Conservation (phyloP, 2,329 filamentous ascomycete species). For the Colletotrichum simmondsii region DNA sequence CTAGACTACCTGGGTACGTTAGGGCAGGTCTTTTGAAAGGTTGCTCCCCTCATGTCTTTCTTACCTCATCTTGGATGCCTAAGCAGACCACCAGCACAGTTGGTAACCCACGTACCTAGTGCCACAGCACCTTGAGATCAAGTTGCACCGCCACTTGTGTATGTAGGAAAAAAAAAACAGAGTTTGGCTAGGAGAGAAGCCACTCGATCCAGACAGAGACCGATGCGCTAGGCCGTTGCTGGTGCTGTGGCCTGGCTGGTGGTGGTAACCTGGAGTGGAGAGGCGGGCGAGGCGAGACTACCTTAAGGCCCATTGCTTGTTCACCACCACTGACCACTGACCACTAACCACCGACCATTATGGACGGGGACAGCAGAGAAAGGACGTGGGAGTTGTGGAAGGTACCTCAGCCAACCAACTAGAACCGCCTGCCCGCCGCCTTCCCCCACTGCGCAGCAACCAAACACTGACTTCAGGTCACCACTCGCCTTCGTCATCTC, state of each 20-base stretch:
- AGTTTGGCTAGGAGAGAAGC: not conserved
- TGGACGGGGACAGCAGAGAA: not conserved
- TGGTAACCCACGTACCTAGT: too few relatives aligned
- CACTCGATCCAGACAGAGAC: constrained; percentile 5
- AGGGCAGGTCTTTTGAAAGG: not conserved
- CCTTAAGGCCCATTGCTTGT: too few relatives aligned
- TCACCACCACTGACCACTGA: not conserved
- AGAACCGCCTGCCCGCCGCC: constrained; percentile 10
- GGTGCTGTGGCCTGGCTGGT: not conserved
- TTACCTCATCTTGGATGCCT: not conserved
- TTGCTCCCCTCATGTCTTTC: not conserved
- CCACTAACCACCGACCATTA: not conserved
- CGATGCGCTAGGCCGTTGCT: constrained; percentile 1
- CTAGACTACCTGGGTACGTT: not conserved
- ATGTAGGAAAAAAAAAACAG: not conserved
- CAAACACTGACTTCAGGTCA: constrained; percentile 36
- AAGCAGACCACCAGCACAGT: not conserved
- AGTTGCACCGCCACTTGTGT: constrained; percentile 17
- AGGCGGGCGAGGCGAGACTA: not conserved
- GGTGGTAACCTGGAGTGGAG: constrained; percentile 17
- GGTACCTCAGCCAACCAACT: constrained; percentile 33
- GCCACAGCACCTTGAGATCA: not conserved
- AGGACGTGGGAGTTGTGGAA: not conserved
- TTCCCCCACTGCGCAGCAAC: constrained; percentile 29
- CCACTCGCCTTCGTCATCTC: constrained; percentile 35